Base-by-base conservation (phyloP, 1,139 yeast species). In the Zygoascus meyerae region DNA sequence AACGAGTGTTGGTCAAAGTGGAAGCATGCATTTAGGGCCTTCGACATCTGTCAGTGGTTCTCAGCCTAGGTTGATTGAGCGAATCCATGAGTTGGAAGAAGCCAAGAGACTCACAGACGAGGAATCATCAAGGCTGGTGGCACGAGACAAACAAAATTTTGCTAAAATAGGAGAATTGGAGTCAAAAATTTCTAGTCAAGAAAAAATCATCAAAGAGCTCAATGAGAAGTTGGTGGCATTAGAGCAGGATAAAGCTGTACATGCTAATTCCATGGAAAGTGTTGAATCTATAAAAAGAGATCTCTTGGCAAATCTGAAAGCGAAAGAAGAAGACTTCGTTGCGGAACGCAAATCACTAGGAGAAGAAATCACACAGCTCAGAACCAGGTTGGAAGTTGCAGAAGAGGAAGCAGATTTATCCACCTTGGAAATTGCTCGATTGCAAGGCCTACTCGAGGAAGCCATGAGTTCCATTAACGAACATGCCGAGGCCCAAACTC, bases 291-390 rank as follows among this genome's bases (percentile, higher is more conserved):
- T 80, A 72, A 83, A 83, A 57, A 69, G 73, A 30, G 89, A 83
- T 55, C 66, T 83, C 26, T 63, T 81, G 34, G 85, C 82, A 7
- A 83, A 83, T 56, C 72, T 83, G 77, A 66, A 81, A 1, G 73
- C 81, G 21, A 76, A 83, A 52, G 90, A 84, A 53, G 60, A 64
- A 3, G 87, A 82, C 46, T 76, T 76, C 52, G 67, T 72, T 2
- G 69, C 70, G 32, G 90, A 83, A 57, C 68, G 83, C 3, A 70
- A 71, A 39, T 55, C 64, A 2, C 69, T 77, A 33, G 76, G 73
- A 48, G 68, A 69, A 10, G 84, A 82, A 49, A 69, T 80, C 40
- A 73, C 71, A 34, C 64, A 63, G 8, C 62, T 81, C 42, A 70
- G 68, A 45, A 51, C 61, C 29, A 66, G 68, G 38, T 46, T 72